Percentiles rank a stretch among this genome's conserved stretches.
Evolutionary conservation across 1,284 basidiomycete genomes (phyloP).

Genomic region (Ustilago curta): DNA sequence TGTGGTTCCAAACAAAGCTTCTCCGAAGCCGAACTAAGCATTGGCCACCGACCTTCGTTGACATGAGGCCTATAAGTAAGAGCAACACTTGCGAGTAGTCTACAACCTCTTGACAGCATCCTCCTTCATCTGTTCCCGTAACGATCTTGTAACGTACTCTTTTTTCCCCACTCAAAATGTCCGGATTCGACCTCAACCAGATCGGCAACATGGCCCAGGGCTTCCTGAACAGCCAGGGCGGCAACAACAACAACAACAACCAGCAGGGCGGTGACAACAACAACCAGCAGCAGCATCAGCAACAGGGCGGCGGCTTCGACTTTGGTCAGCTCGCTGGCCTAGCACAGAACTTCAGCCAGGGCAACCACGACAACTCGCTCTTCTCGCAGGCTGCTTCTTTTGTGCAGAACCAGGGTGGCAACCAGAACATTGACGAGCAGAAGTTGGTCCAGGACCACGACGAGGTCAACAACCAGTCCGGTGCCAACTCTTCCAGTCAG

Average conservation of each 20-base stretch:
- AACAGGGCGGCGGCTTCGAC: slow-evolving; percentile 51
- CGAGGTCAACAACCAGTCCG: slow-evolving; percentile 52
- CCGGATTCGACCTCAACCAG: slow-evolving; percentile 47
- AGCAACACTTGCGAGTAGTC: background rate
- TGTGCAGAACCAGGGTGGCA: slow-evolving; percentile 52
- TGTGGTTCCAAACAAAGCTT: slow-evolving; percentile 26
- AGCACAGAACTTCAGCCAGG: slow-evolving; percentile 52
- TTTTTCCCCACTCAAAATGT: slow-evolving; percentile 21
- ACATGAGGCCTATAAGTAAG: background rate
- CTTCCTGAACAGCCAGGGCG: slow-evolving; percentile 44
- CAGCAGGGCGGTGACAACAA: slow-evolving; percentile 13
- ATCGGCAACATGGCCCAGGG: slow-evolving; percentile 45
- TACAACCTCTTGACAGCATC: background rate
- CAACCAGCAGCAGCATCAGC: slow-evolving; percentile 31
- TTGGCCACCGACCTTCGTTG: background rate
- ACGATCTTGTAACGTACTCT: background rate
- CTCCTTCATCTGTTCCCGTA: background rate
- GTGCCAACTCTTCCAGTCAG: slow-evolving; percentile 47
- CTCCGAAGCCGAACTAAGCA: background rate
- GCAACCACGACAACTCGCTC: slow-evolving; percentile 51
- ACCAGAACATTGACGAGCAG: slow-evolving; percentile 58
- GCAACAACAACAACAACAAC: slow-evolving; percentile 24
- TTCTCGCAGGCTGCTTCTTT: slow-evolving; percentile 52
- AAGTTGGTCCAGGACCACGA: slow-evolving; percentile 55
- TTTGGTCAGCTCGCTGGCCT: slow-evolving; percentile 46